Percentiles rank a stretch among this genome's conserved stretches.
These are phyloP conservation scores for Asterella californica DNA, from an alignment of 225 moss, liverwort and hornwort species.

Conservation along the genomic window DNA sequence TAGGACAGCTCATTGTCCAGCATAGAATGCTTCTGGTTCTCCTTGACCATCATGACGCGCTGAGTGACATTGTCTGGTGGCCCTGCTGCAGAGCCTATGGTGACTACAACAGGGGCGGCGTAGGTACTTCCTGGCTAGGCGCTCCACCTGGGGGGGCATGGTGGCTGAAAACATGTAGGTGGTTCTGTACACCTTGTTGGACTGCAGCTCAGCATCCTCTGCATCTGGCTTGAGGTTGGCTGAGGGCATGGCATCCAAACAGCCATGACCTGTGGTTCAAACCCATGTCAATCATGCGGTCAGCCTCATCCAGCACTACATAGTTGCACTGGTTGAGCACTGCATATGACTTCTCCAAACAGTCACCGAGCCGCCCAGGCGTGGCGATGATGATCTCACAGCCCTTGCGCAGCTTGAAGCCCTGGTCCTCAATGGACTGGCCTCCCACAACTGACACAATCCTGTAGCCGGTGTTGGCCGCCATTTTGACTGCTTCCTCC, in stretches of 20 bases:
- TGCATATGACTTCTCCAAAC: constrained; percentile 79
- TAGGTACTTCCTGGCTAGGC: constrained; percentile 83
- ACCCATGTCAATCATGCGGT: constrained; percentile 81
- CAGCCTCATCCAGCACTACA: constrained; percentile 70
- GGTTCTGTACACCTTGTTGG: constrained; percentile 66
- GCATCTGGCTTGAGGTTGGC: constrained; percentile 94
- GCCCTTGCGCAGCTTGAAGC: constrained; percentile 92
- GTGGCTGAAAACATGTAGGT: constrained; percentile 80
- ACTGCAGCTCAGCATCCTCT: constrained; percentile 85
- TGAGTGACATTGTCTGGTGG: constrained; percentile 87
- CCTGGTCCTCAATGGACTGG: constrained; percentile 93
- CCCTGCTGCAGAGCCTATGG: constrained; percentile 83
- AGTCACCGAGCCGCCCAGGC: constrained; percentile 91
- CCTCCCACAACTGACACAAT: constrained; percentile 95
- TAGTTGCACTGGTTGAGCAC: constrained; percentile 78
- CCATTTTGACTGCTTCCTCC: constrained; percentile 93
- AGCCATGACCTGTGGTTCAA: constrained; percentile 87
- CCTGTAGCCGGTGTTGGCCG: constrained; percentile 82
- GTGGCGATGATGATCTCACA: constrained; percentile 96
- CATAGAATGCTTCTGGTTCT: too few species aligned
- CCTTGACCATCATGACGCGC: constrained; percentile 83
- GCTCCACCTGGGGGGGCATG: constrained; percentile 78
- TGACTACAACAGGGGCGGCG: constrained; percentile 92
- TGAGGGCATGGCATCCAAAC: constrained; percentile 98
- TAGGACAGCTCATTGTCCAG: too few species aligned